phyloP scores from a whole-genome alignment of 1,284 basidiomycete genomes.

The Abortiporus biennis region DNA sequence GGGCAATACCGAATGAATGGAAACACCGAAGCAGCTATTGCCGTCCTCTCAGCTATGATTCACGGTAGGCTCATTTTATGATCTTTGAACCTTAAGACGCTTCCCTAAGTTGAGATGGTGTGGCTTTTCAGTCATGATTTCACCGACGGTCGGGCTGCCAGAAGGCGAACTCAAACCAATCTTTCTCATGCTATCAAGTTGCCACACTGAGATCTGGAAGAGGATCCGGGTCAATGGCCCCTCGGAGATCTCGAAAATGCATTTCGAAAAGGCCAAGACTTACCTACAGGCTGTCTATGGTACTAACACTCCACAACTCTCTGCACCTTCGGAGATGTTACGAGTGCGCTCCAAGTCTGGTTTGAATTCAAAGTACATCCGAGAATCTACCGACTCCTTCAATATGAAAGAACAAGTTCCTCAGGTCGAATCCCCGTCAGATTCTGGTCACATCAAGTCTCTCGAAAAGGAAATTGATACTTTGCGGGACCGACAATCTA shows the following conservation, averaged over 20 bases:
- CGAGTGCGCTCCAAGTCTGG: background rate
- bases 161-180: constrained; percentile 39
- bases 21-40: constrained; percentile 37
- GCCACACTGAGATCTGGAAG: constrained; percentile 40
- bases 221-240: constrained; percentile 14
- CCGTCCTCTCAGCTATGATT: constrained; percentile 40
- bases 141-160: constrained; percentile 25
- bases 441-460: constrained; percentile 12
- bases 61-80: constrained; percentile 31
- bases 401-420: constrained; percentile 1
- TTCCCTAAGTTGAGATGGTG: background rate
- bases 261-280: constrained; percentile 33
- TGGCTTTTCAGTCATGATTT: constrained; percentile 31
- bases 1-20: constrained; percentile 44
- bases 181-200: constrained; percentile 46
- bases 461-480: constrained; percentile 36
- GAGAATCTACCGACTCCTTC: background rate
- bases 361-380: background rate
- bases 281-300: constrained; percentile 52
- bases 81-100: constrained; percentile 7
- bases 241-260: constrained; percentile 22
- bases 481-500: constrained; percentile 31
- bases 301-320: constrained; percentile 10
- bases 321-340: background rate
- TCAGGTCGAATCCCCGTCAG: too few species aligned